Evolutionary conservation across 1,284 basidiomycete genomes (phyloP), one percentile per base, ranked within the genome.

Genomic region (Sporisorium graminicola): DNA sequence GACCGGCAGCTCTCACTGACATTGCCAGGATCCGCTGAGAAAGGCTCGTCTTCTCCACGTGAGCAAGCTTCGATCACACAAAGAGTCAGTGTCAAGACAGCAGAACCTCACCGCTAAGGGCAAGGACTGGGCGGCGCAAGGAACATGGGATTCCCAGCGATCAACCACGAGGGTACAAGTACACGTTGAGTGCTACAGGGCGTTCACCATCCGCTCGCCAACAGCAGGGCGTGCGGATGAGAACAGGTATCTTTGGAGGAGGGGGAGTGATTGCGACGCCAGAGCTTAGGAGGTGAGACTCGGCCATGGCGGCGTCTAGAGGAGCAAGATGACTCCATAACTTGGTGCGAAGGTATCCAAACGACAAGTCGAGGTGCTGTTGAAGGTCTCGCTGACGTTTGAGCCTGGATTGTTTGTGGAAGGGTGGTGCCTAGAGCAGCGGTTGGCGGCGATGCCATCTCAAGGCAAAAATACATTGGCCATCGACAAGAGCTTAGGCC

Each of bases 151-250:
- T 20, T n/a, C n/a, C n/a, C 14, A 43, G 16, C 40, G n/a, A 43
- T 9, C 8, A 43, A 7, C 3, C 43, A 24, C 1, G 33, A 56
- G 65, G 63, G 54, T 71, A 71, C 63, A 65, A 69, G 59, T 65
- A 71, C 69, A 71, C 58, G 69, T 71, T 71, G 69, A 71, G 69
- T 71, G 63, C 55, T 65, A 71, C 62, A 57, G 58, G 58, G 57
- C 58, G 54, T 62, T 54, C 54, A 22, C 18, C 33, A 40, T 18
- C 47, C 20, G 22, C 40, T 26, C 22, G 31, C 37, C 37, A 46
- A 44, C 54, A 44, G 52, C 26, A 31, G 33, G 14, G 47, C 20
- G 49, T 8, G 42, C 16, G 13, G 40, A 46, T 35, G 46, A 58
- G 63, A 71, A 52, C 55, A 50, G 68, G 68, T 65, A 65, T 65